Evolutionary conservation across 306 rosid species (phyloP).

Genomic region (Fragaria iinumae): DNA sequence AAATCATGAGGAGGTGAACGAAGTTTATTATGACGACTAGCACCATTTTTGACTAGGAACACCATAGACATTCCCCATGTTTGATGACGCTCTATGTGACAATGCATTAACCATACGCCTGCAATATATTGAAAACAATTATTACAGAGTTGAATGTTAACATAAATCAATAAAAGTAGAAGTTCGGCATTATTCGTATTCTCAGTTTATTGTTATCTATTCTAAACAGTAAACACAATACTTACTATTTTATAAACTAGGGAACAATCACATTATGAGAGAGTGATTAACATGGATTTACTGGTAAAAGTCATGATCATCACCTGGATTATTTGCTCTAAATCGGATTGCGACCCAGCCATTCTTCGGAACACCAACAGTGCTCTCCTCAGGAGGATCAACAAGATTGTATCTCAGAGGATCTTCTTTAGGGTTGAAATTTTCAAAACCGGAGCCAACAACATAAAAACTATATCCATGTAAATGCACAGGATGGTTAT

Average conservation of each 20-base stretch:
- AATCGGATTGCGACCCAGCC: slow-evolving; percentile 42
- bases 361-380: slow-evolving; percentile 42
- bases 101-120: slow-evolving; percentile 55
- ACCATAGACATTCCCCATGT: slow-evolving; percentile 50
- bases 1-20: slow-evolving; percentile 36
- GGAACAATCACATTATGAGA: too few species aligned
- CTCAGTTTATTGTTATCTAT: too few species aligned
- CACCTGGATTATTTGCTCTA: slow-evolving; percentile 39
- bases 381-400: slow-evolving; percentile 44
- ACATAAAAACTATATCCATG: slow-evolving; percentile 41
- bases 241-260: too few species aligned
- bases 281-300: not conserved
- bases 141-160: not conserved
- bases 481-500: slow-evolving; percentile 41
- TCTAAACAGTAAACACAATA: too few species aligned
- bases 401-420: slow-evolving; percentile 32
- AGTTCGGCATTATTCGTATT: too few species aligned
- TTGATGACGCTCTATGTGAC: slow-evolving; percentile 48
- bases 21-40: slow-evolving; percentile 24
- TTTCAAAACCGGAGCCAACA: slow-evolving; percentile 34
- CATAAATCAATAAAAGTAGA: too few species aligned
- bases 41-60: slow-evolving; percentile 43
- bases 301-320: not conserved
- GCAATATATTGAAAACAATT: not conserved
- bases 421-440: slow-evolving; percentile 25